Evolutionary conservation across 257 asterid species (phyloP), one percentile per base, ranked within the genome.

Genomic region (Fraxinus cuspidata): DNA sequence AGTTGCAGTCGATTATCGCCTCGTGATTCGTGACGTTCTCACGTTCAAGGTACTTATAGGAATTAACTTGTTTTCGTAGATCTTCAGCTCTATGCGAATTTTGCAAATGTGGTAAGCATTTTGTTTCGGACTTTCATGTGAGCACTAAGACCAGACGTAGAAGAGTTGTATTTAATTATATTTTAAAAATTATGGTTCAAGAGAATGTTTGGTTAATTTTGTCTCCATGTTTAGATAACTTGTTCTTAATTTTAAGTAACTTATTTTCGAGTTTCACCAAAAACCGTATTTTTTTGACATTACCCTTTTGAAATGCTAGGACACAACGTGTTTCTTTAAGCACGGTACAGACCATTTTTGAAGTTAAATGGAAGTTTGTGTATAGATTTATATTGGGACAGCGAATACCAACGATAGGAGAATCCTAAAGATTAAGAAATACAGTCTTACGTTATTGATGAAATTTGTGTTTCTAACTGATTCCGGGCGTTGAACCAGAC

Each of bases 1-100:
- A 6, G 94, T 96, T 10, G 92, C 98, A 0, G 97, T 87, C 16
- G 99, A 93, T 86, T 96, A 92, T 79, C 98, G 99, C 65, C 91
- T 96, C 11, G 98, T 92, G 40, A 87, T 96, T 84, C 99, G 99
- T 35, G 98, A 96, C 78, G 94, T 92, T 75, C 94, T 84, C 81
- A 87, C 97, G 2, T 91, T 93, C 76, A 90, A 96, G 99, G 99
- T 96, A 77, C 67, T 31, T 29, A 21, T 68, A 60, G 68, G 34
- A 63, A 76, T 79, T 5, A 1, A 28, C n/a, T 64, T 34, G 56
- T 5, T 64, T 58, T 28, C 4, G 21, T 23, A 56, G 40, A 10
- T 13, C 64, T 47, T 27, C 65, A n/a, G 25, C 28, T 56, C 18
- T 66, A 60, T 77, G 77, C 63, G 69, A 63, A 58, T 76, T 76